Evolutionary conservation across 2,329 filamentous ascomycete species (phyloP), one percentile per base, ranked within the genome.

Genomic region (Nemania abortiva): DNA sequence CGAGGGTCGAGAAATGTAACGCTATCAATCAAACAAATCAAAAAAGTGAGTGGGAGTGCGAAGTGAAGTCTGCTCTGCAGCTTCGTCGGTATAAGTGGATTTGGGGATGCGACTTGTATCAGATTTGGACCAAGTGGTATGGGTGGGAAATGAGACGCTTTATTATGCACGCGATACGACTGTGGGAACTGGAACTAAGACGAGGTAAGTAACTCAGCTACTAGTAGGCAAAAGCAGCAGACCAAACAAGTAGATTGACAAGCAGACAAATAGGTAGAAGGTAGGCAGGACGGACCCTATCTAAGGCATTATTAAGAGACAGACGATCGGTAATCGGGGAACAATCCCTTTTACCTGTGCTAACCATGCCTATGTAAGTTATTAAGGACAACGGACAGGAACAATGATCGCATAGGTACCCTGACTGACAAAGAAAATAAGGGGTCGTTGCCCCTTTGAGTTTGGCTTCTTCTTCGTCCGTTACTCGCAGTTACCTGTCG

Each of bases 51-150:
- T 63, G 62, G 65, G 45, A n/a, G n/a, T n/a, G n/a, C n/a, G n/a
- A n/a, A 29, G 52, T 55, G 63, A 70, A 70, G 64, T 37, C 70
- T 73, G 72, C 69, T 73, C 73, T 70, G 71, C 75, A 76, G 72
- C 71, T 73, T n/a, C n/a, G n/a, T 75, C 61, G 63, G 67, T 65
- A 49, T 37, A 55, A 54, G 31, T 67, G 67, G 27, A 31, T 15
- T 13, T n/a, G 15, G 52, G 52, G 60, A 71, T 66, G 52, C 62
- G 45, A 56, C 29, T 52, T 31, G 63, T 20, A 37, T 61, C 47
- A 22, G 49, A 24, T 39, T 2, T 20, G 27, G n/a, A 45, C 15
- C 42, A 13, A 45, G 27, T 59, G 24, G 56, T 34, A 59, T 39
- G 37, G 56, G 54, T 15, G 42, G 47, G 24, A 47, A 59, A 61